Base-by-base conservation (phyloP, 495 filamentous ascomycete species). In the Durotheca rogersii region DNA sequence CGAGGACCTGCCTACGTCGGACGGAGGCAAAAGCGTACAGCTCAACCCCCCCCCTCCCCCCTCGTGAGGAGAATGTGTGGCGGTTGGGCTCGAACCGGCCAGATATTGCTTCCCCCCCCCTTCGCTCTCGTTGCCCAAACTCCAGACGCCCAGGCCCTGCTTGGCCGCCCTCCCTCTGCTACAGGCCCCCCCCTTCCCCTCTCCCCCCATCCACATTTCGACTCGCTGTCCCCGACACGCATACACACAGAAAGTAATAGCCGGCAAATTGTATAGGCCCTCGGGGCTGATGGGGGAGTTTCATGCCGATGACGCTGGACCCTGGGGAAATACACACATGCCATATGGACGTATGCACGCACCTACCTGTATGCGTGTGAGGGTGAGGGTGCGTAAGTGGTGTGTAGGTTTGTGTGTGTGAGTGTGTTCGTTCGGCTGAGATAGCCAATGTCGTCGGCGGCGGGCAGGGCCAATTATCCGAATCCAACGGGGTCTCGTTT, bases 401-500 rank as follows among this genome's bases (percentile, higher is more conserved):
- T n/a, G n/a, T n/a, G n/a, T n/a, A n/a, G n/a, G n/a, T n/a, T n/a
- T n/a, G n/a, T n/a, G n/a, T n/a, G n/a, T n/a, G n/a, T n/a, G n/a
- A n/a, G n/a, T n/a, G n/a, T n/a, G n/a, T n/a, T n/a, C n/a, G 17
- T 38, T 53, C 41, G 31, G 50, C 35, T 30, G 19, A 35, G 43
- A 29, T 39, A 29, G 19, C 41, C 31, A 41, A 31, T 47, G 45
- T 36, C 30, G 49, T 41, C 40, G 34, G 37, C 32, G 14, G 25
- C 36, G 17, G 32, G 16, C 36, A 17, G 32, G 16, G 19, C 45
- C 42, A 27, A 17, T 51, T 27, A 9, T 34, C 55, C 18, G 23
- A 58, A 53, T 41, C 33, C 44, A 53, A 36, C 39, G 27, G 45
- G 38, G n/a, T 19, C 17, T 44, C 35, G 55, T 58, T 58, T 58